phyloP scores from a whole-genome alignment of 2,329 filamentous ascomycete species.

The Magnaporthiopsis incrustans region DNA sequence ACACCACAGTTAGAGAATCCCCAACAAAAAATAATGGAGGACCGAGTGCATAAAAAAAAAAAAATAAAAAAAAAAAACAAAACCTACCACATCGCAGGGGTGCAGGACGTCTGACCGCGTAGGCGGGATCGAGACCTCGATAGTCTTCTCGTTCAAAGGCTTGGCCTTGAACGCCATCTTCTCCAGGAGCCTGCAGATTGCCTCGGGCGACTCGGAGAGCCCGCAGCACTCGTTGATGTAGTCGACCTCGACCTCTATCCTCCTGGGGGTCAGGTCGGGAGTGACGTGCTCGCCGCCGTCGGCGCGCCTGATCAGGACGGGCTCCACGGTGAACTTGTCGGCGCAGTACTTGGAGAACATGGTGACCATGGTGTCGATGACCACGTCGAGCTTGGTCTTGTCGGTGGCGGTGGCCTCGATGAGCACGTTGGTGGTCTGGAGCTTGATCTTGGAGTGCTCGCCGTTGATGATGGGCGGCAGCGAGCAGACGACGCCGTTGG shows the following conservation, averaged over 20 bases:
- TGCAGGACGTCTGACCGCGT: constrained; percentile 93
- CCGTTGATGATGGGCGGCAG: constrained; percentile 97
- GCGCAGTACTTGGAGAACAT: constrained; percentile 94
- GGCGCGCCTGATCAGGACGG: constrained; percentile 84
- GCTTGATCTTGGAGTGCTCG: constrained; percentile 90
- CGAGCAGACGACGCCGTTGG: constrained; percentile 79
- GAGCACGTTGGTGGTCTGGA: constrained; percentile 87
- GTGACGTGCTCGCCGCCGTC: constrained; percentile 76
- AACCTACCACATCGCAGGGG: constrained; percentile 69
- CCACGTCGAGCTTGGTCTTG: constrained; percentile 91
- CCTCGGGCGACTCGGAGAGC: constrained; percentile 62
- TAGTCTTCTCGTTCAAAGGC: constrained; percentile 60
- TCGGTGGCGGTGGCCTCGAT: constrained; percentile 97
- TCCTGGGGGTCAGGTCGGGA: constrained; percentile 70
- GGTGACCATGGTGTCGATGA: constrained; percentile 80
- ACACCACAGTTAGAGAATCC: neutral
- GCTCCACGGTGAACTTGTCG: constrained; percentile 87
- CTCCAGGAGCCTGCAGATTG: constrained; percentile 70
- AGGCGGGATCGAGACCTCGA: constrained; percentile 77
- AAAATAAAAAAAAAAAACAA: neutral
- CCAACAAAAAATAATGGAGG: no score
- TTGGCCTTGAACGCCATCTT: constrained; percentile 85
- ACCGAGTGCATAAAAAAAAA: neutral
- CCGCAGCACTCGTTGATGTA: constrained; percentile 95
- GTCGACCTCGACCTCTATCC: constrained; percentile 74